Evolutionary conservation across 768 basidiomycete species (phyloP).

Genomic region (Pulveroboletus sp.): DNA sequence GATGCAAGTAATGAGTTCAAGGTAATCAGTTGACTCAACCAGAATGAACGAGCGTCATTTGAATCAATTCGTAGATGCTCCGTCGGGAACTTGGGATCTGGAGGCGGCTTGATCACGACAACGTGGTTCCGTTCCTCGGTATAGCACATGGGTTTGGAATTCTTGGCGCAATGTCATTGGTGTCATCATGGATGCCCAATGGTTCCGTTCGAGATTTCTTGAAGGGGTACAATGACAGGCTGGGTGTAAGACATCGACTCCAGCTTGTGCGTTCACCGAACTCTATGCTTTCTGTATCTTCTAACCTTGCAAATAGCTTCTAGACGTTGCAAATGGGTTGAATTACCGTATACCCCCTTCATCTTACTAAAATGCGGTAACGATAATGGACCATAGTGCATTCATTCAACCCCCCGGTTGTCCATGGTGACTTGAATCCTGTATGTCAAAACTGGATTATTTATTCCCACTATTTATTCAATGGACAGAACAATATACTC

Average conservation of each 20-base stretch:
- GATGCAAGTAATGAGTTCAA: too few species aligned
- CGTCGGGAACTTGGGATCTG: too few species aligned
- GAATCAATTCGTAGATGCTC: too few species aligned
- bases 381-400: not conserved
- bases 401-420: not conserved
- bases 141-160: not conserved
- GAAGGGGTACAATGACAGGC: not conserved
- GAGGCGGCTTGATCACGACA: not conserved
- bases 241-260: not conserved
- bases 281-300: not conserved
- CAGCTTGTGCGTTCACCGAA: not conserved
- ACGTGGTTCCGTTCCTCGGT: not conserved
- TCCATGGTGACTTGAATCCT: not conserved
- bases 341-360: not conserved
- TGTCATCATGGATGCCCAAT: slow-evolving; percentile 1
- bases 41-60: too few species aligned
- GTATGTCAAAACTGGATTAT: not conserved
- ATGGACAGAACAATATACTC: slow-evolving; percentile 16
- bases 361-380: not conserved
- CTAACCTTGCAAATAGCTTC: not conserved
- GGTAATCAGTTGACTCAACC: too few species aligned
- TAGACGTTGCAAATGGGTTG: not conserved
- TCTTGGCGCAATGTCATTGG: not conserved
- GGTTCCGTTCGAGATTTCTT: not conserved
- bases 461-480: not conserved